phyloP scores from a whole-genome alignment of 2,329 filamentous ascomycete genomes.

The Tolypocladium guangdongense region DNA sequence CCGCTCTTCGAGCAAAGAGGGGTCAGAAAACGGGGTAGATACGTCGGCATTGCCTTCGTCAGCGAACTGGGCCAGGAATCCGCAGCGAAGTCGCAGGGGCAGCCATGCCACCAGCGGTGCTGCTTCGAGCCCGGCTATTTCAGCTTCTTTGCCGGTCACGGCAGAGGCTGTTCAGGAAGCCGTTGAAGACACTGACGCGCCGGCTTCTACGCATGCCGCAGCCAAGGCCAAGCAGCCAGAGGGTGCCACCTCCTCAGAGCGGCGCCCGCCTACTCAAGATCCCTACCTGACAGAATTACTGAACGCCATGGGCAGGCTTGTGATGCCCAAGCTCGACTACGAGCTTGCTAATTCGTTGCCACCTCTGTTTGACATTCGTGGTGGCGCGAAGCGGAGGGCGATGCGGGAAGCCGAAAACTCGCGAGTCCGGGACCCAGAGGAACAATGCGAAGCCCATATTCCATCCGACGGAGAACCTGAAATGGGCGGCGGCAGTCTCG shows the following conservation, averaged over 20 bases:
- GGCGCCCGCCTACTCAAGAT: constrained; percentile 5
- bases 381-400: constrained; percentile 69
- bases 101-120: constrained; percentile 75
- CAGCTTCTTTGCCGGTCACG: constrained; percentile 43
- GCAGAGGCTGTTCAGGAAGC: constrained; percentile 38
- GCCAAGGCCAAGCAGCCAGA: constrained; percentile 8
- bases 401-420: constrained; percentile 63
- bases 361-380: constrained; percentile 71
- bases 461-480: constrained; percentile 64
- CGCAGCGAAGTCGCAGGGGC: constrained; percentile 55
- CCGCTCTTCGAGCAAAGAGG: constrained; percentile 69
- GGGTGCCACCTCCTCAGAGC: neutral
- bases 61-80: constrained; percentile 79
- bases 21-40: constrained; percentile 59
- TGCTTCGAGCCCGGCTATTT: constrained; percentile 72
- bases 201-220: constrained; percentile 11
- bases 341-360: constrained; percentile 31
- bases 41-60: constrained; percentile 85
- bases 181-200: constrained; percentile 19
- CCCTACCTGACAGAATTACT: constrained; percentile 24
- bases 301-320: constrained; percentile 24
- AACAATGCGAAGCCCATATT: constrained; percentile 32
- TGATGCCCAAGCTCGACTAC: constrained; percentile 13
- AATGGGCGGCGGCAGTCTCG: constrained; percentile 69
- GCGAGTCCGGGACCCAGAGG: constrained; percentile 37